Base-by-base conservation (phyloP, 2,329 filamentous ascomycete species). In the Curvularia lunata region DNA sequence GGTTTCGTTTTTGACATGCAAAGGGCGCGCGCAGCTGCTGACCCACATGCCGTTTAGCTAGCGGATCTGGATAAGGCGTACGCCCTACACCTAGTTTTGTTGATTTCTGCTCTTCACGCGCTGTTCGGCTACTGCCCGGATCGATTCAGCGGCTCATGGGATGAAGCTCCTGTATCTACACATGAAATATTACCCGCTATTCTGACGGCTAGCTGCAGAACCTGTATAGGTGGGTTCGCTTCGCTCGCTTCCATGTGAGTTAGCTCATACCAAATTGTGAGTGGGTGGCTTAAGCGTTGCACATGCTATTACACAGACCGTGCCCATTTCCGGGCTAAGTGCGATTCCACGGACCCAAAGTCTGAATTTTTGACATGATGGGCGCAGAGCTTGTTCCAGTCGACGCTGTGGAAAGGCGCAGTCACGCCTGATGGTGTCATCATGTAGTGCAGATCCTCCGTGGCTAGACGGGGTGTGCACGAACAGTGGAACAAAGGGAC, bases 1-100 rank as follows among this genome's bases (percentile, higher is more conserved):
- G 18, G 21, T 18, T 37, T 37, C 18, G 43, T 19, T 16, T 43
- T 54, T 54, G 54, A 57, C 54, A 57, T 57, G 50, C 28, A 48
- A 28, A 57, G 54, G 54, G 54, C 54, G 54, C 54, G 41, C 28
- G 23, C 28, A 25, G 37, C 21, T 53, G 43, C 28, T 42, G 27
- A 45, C 43, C 54, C 50, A 57, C 49, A 43, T 54, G 19, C 13
- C 23, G 25, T 28, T 25, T 30, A 37, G 12, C 28, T 28, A 34
- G 13, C 28, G n/a, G 12, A 47, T 41, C 19, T 38, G 27, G 49
- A 53, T 27, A 57, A 43, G 54, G 37, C 54, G 49, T 30, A 28
- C 54, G 54, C 50, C 54, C 18, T 57, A 54, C 28, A 21, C 27
- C 43, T n/a, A 49, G 27, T 13, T 7, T 8, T 23, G 30, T 30